Percentiles rank a stretch among this genome's conserved stretches.
These are phyloP conservation scores for Fomitopsis schrenkii DNA, from an alignment of 1,284 basidiomycete genomes.

Conservation along the genomic window DNA sequence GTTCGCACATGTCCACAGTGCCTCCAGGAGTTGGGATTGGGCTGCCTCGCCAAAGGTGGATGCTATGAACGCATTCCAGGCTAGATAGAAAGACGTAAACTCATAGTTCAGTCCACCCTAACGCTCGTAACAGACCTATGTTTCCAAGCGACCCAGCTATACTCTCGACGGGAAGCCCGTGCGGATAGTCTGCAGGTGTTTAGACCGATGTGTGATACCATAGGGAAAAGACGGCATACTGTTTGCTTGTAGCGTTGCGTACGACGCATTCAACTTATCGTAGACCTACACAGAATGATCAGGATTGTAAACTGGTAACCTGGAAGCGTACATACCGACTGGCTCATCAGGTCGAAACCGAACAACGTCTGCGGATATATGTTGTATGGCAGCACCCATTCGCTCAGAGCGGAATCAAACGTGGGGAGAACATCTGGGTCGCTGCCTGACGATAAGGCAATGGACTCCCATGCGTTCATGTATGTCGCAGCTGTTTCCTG, in stretches of 20 bases:
- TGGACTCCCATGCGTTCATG: slow-evolving; percentile 20
- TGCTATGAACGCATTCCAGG: slow-evolving; percentile 23
- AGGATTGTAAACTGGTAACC: neutral
- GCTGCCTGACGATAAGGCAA: slow-evolving; percentile 31
- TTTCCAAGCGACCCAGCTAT: neutral
- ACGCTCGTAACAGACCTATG: neutral
- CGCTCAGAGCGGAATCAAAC: slow-evolving; percentile 40
- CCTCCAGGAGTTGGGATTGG: slow-evolving; percentile 13
- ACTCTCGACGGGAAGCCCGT: slow-evolving; percentile 16
- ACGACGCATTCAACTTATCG: neutral
- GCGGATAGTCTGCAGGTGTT: neutral
- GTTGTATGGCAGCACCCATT: slow-evolving; percentile 64
- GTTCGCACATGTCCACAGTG: slow-evolving; percentile 19
- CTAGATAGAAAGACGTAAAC: slow-evolving; percentile 5
- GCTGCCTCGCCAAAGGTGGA: slow-evolving; percentile 14
- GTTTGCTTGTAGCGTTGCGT: neutral
- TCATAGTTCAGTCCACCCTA: too few species aligned
- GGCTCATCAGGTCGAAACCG: slow-evolving; percentile 14
- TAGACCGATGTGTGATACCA: too few species aligned
- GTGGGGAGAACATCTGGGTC: slow-evolving; percentile 31
- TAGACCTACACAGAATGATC: neutral
- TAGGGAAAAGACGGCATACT: neutral
- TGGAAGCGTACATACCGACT: slow-evolving; percentile 12
- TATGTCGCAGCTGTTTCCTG: slow-evolving; percentile 14
- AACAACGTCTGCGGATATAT: slow-evolving; percentile 61